Percentiles rank a stretch among this genome's conserved stretches.
These are phyloP conservation scores for Trifolium repens DNA, from an alignment of 306 rosid genomes.

Conservation along the genomic window DNA sequence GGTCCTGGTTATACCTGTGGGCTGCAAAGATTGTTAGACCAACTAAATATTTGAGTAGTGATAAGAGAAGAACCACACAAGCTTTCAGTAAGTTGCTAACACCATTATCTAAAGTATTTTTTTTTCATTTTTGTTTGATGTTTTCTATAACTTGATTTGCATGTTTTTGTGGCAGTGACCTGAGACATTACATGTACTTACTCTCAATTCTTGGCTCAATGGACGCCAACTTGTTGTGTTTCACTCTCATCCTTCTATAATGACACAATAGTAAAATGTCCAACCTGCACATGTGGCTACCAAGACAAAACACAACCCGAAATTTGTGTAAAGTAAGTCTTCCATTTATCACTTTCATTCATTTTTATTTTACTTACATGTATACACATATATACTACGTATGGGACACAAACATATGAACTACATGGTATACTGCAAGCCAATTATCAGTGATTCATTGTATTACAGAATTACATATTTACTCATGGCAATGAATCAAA, in stretches of 20 bases:
- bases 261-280: slow-evolving; percentile 86
- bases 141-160: slow-evolving; percentile 33
- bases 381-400: too few relatives aligned
- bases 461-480: too few relatives aligned
- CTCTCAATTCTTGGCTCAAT: slow-evolving; percentile 94
- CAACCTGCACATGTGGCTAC: slow-evolving; percentile 95
- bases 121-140: neutral
- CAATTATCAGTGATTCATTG: too few relatives aligned
- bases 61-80: too few relatives aligned
- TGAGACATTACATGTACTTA: slow-evolving; percentile 96
- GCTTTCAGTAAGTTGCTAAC: too few relatives aligned
- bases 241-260: slow-evolving; percentile 97
- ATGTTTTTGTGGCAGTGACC: slow-evolving; percentile 74
- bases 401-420: too few relatives aligned
- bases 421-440: too few relatives aligned
- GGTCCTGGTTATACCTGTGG: too few relatives aligned
- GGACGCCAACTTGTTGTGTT: slow-evolving; percentile 97
- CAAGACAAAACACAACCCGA: slow-evolving; percentile 68
- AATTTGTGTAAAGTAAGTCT: slow-evolving; percentile 81
- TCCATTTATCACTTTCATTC: slow-evolving; percentile 7
- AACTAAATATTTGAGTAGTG: too few relatives aligned
- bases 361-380: slow-evolving; percentile 62
- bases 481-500: too few relatives aligned
- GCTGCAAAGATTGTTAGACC: too few relatives aligned
- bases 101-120: too few relatives aligned